Percentiles rank a stretch among this genome's conserved stretches.
These are phyloP conservation scores for Dichotomocladium elegans DNA, from an alignment of 371 early-diverging fungal genomes.

Conservation along the genomic window DNA sequence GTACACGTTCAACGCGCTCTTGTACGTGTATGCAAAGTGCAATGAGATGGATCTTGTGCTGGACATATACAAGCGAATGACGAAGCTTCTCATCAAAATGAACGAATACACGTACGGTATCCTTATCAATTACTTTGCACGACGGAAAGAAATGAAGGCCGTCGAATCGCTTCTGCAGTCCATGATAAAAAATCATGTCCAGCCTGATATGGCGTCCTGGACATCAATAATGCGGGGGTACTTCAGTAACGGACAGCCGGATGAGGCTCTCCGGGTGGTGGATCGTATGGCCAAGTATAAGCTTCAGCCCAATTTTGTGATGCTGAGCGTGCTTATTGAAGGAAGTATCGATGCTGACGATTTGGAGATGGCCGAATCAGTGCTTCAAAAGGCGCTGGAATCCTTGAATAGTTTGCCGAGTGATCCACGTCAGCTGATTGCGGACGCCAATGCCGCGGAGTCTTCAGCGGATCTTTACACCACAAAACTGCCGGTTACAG, in stretches of 20 bases:
- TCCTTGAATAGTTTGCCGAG: neutral
- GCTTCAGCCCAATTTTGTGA: constrained; percentile 18
- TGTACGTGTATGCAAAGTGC: constrained; percentile 28
- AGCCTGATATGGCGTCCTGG: constrained; percentile 22
- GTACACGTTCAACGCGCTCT: constrained; percentile 26
- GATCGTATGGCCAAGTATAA: constrained; percentile 32
- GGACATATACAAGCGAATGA: constrained; percentile 33
- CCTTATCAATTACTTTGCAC: constrained; percentile 35
- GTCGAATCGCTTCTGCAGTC: constrained; percentile 33
- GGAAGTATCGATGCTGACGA: constrained; percentile 17
- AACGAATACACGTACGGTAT: constrained; percentile 31
- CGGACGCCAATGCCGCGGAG: neutral
- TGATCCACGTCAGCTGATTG: neutral
- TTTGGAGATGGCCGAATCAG: constrained; percentile 24
- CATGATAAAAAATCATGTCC: constrained; percentile 26
- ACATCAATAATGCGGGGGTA: constrained; percentile 40
- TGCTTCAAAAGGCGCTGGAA: neutral
- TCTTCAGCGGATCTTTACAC: constrained; percentile 10
- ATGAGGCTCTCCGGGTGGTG: constrained; percentile 23
- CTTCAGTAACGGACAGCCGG: constrained; percentile 13
- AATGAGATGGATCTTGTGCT: constrained; percentile 40
- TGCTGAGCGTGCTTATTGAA: constrained; percentile 23
- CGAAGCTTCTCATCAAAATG: constrained; percentile 19
- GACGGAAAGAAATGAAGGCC: constrained; percentile 25
- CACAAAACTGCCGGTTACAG: constrained; percentile 16